These are phyloP conservation scores for Aureoboletus auriporus DNA, from an alignment of 768 basidiomycete genomes.

Conservation along the genomic window DNA sequence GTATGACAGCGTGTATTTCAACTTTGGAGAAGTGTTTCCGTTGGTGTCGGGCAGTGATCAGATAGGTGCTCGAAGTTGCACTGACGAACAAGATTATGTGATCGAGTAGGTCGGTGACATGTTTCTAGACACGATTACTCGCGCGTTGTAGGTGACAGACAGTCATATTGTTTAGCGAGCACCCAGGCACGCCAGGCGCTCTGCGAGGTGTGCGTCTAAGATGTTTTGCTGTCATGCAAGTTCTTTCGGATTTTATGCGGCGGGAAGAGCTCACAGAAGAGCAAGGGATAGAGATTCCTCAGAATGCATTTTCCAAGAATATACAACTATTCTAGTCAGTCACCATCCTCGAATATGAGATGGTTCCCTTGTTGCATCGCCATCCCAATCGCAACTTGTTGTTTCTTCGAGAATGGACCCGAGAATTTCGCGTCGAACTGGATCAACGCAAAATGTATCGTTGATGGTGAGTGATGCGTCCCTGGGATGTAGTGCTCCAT, in stretches of 20 bases:
- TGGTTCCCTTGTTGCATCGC: slow-evolving; percentile 54
- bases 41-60: slow-evolving; percentile 57
- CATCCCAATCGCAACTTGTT: slow-evolving; percentile 40
- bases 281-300: too few relatives aligned
- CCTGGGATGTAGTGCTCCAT: slow-evolving; percentile 65
- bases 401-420: slow-evolving; percentile 49
- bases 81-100: slow-evolving; percentile 80
- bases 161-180: slow-evolving; percentile 66
- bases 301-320: slow-evolving; percentile 62
- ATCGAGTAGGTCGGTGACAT: slow-evolving; percentile 51
- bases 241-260: slow-evolving; percentile 50
- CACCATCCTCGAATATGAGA: slow-evolving; percentile 42
- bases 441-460: neutral
- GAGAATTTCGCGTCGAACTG: slow-evolving; percentile 59
- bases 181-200: slow-evolving; percentile 61
- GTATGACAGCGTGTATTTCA: slow-evolving; percentile 71
- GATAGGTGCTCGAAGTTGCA: slow-evolving; percentile 63
- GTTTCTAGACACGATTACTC: neutral
- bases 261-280: too few relatives aligned
- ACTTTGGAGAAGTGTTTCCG: slow-evolving; percentile 80
- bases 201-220: slow-evolving; percentile 52
- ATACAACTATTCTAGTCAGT: slow-evolving; percentile 34
- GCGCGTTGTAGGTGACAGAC: slow-evolving; percentile 19
- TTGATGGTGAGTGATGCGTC: slow-evolving; percentile 14
- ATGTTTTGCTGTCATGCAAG: slow-evolving; percentile 37